Evolutionary conservation across 129 eudicot species (phyloP), one percentile per base, ranked within the genome.

Genomic region (Dittrichia graveolens): DNA sequence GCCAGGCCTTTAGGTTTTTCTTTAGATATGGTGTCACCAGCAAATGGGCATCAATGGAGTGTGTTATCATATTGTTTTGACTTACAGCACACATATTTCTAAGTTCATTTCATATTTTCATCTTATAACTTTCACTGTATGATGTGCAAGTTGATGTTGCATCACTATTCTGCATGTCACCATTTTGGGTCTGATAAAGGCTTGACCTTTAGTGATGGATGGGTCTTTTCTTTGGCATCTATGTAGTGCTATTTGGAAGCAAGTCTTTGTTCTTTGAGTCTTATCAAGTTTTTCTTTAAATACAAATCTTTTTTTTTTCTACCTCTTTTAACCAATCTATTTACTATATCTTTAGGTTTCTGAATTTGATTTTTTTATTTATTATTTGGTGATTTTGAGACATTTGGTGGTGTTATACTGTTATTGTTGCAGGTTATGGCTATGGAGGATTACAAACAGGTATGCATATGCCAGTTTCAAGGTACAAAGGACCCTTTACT

Each of bases 401-500:
- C 19, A 43, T 71, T 56, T 56, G 43, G 39, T 35, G 52, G 18
- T 44, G 31, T 66, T n/a, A n/a, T n/a, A n/a, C n/a, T n/a, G n/a
- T n/a, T 74, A 8, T 50, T 62, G 43, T 75, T 71, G 75, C 82
- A 83, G 91, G 88, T 44, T 82, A 75, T 86, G 90, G 70, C 50
- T 83, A 79, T 71, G 96, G 88, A 50, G 86, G 85, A 44, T 61
- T 74, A 60, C 75, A 77, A 74, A 76, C 72, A 70, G 84, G 86
- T 65, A 74, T 83, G 80, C 82, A 78, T 35, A 83, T 76, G 65
- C 83, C 94, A 18, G 74, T 85, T 75, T 70, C 91, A 42, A 82
- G 96, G 54, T 69, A 80, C 49, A 85, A 76, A 84, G 95, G 96
- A 24, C 90, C 98, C 31, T 89, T 93, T 61, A 89, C 95, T 40